Percentiles rank a stretch among this genome's conserved stretches.
Evolutionary conservation across 495 filamentous ascomycete genomes (phyloP).

Genomic region (Viridothelium virens): DNA sequence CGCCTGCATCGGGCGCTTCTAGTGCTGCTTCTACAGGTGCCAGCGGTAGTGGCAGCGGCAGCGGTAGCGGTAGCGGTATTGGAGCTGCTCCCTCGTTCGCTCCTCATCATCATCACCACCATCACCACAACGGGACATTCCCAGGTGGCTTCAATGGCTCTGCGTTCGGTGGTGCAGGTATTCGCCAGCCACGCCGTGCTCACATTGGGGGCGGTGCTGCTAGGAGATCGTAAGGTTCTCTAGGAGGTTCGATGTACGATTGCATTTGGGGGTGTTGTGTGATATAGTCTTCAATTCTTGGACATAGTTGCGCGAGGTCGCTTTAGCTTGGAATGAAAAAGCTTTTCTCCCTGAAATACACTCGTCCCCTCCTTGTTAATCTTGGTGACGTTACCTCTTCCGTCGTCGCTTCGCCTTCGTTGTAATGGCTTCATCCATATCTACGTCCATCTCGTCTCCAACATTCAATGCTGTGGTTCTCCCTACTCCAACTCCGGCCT

Average conservation of each 20-base stretch:
- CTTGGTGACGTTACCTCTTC: not conserved
- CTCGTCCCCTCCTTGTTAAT: not conserved
- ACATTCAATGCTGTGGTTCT: too few species aligned
- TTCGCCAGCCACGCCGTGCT: not conserved
- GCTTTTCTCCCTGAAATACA: not conserved
- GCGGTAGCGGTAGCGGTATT: not conserved
- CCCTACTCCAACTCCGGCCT: conserved; percentile 12
- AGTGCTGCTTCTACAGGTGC: not conserved
- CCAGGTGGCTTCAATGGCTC: not conserved
- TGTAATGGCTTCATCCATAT: not conserved
- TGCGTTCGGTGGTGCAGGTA: not conserved
- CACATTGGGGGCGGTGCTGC: not conserved
- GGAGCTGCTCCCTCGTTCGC: not conserved
- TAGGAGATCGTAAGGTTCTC: not conserved
- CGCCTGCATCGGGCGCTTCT: not conserved
- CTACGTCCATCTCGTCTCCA: conserved; percentile 5
- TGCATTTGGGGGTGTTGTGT: conserved; percentile 1
- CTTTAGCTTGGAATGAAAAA: conserved; percentile 1
- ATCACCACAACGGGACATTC: conserved; percentile 1
- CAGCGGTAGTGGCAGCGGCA: not conserved
- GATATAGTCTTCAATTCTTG: not conserved
- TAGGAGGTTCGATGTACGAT: not conserved
- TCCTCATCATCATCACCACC: conserved; percentile 2
- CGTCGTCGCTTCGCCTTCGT: not conserved
- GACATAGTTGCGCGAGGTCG: conserved; percentile 10